Evolutionary conservation across 2,329 filamentous ascomycete species (phyloP).

Genomic region (Colletotrichum sp.): DNA sequence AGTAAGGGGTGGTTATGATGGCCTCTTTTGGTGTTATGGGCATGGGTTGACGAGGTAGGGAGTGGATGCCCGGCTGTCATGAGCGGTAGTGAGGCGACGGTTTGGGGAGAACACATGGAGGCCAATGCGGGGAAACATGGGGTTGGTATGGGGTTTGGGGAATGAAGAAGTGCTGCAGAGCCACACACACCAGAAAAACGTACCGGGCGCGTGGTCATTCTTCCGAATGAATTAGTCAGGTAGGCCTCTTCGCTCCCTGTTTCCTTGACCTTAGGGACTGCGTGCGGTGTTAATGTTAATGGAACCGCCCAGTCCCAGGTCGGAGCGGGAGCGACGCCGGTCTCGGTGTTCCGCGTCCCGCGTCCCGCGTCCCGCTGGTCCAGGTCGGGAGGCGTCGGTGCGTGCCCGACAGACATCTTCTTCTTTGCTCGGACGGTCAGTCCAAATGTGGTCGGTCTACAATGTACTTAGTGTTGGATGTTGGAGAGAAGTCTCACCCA

Average conservation of each 20-base stretch:
- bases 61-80: conserved; percentile 8
- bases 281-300: background rate
- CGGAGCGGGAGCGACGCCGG: background rate
- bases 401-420: background rate
- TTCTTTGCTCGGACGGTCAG: background rate
- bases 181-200: background rate
- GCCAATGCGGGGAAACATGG: background rate
- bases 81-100: background rate
- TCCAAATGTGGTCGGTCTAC: background rate
- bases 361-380: background rate
- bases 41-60: background rate
- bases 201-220: background rate
- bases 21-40: background rate
- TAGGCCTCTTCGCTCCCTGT: background rate
- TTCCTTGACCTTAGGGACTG: background rate
- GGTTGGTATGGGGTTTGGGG: background rate
- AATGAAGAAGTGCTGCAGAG: background rate
- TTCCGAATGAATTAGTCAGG: background rate
- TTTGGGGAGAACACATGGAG: background rate
- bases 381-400: background rate
- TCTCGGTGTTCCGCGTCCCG: background rate
- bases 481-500: background rate
- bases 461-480: background rate
- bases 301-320: background rate
- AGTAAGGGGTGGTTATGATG: conserved; percentile 8